phyloP scores from a whole-genome alignment of 768 basidiomycete genomes.

The Lactarius indigo region DNA sequence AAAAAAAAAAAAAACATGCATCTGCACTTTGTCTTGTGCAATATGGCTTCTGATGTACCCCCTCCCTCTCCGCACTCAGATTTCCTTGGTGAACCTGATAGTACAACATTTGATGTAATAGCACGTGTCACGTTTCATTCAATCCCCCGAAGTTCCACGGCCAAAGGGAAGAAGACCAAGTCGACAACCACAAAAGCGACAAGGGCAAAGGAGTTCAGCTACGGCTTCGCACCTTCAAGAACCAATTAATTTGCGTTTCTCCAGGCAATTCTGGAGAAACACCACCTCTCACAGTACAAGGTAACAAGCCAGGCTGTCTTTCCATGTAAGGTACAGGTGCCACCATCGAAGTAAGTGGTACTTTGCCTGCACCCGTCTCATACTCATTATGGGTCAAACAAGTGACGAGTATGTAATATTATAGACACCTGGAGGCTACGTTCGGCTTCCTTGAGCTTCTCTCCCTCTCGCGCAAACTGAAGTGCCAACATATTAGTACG shows the following conservation, averaged over 20 bases:
- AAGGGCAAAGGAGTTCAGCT: neutral
- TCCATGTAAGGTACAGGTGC: neutral
- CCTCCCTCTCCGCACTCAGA: too few species aligned
- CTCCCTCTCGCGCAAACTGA: conserved; percentile 27
- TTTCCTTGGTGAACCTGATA: too few species aligned
- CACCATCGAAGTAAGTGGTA: neutral
- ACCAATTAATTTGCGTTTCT: neutral
- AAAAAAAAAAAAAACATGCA: too few species aligned
- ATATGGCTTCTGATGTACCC: too few species aligned
- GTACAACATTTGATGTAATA: too few species aligned
- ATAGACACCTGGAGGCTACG: conserved; percentile 28
- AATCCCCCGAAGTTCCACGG: too few species aligned
- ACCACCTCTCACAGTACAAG: neutral
- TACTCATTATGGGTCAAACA: neutral
- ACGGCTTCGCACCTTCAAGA: fast-evolving
- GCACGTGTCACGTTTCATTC: too few species aligned
- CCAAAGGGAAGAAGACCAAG: neutral
- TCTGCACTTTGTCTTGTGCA: too few species aligned
- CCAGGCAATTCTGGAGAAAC: neutral
- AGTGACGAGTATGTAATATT: neutral
- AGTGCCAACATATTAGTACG: neutral
- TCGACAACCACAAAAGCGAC: neutral
- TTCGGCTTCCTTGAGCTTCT: conserved; percentile 27
- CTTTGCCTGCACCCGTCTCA: neutral
- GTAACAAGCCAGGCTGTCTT: neutral